These are phyloP conservation scores for Oemleria cerasiformis DNA, from an alignment of 306 rosid species.

Conservation along the genomic window DNA sequence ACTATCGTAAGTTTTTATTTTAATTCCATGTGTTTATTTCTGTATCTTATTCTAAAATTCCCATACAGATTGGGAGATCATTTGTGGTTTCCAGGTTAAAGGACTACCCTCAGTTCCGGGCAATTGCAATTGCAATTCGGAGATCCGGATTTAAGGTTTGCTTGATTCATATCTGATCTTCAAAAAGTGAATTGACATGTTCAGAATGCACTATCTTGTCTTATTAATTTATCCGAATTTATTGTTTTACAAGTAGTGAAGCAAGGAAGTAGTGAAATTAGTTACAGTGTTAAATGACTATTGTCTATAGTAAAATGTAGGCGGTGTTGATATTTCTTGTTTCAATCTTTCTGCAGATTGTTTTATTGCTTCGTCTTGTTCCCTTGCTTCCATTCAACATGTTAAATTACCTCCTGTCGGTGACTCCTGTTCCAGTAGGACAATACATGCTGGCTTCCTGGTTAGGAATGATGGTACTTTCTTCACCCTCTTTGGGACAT, in stretches of 20 bases:
- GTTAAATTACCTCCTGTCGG: slow-evolving; percentile 85
- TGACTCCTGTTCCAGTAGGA: slow-evolving; percentile 82
- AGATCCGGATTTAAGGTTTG: slow-evolving; percentile 95
- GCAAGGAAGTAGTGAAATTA: background rate
- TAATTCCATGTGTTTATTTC: background rate
- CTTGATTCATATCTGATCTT: slow-evolving; percentile 9
- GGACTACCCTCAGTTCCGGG: slow-evolving; percentile 88
- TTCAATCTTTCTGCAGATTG: slow-evolving; percentile 54
- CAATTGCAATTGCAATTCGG: slow-evolving; percentile 78
- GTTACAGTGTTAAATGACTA: background rate
- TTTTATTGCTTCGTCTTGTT: slow-evolving; percentile 87
- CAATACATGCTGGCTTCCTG: slow-evolving; percentile 92
- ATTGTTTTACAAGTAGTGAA: background rate
- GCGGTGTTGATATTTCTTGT: background rate
- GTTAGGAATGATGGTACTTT: slow-evolving; percentile 95
- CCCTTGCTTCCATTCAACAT: slow-evolving; percentile 93
- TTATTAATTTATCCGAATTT: slow-evolving; percentile 2
- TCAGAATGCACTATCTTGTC: background rate
- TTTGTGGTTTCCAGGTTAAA: slow-evolving; percentile 83
- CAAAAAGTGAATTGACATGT: background rate
- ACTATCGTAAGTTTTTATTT: background rate
- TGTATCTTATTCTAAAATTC: slow-evolving; percentile 22
- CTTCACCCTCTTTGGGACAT: slow-evolving; percentile 31
- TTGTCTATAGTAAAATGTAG: background rate
- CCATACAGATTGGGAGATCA: slow-evolving; percentile 81